phyloP scores from a whole-genome alignment of 2,329 filamentous ascomycete genomes.

The Trichoderma guizhouense region DNA sequence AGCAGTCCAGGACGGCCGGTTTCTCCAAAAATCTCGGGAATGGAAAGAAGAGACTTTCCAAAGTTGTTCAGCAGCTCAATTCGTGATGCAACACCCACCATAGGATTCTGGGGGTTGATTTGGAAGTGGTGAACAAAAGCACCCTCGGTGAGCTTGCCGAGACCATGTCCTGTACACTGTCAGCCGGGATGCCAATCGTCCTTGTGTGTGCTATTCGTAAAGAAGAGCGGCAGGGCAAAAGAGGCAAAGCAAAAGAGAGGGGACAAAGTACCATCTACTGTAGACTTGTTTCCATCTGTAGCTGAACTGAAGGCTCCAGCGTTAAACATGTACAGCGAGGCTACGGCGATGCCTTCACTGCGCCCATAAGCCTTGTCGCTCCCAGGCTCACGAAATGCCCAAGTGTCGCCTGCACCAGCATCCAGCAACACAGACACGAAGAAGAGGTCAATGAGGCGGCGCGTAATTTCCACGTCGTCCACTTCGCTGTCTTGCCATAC shows the following conservation, averaged over 20 bases:
- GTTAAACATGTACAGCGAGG: slow-evolving; percentile 48
- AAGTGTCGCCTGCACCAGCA: slow-evolving; percentile 50
- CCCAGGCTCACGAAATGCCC: slow-evolving; percentile 43
- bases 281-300: slow-evolving; percentile 17
- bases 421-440: slow-evolving; percentile 58
- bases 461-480: slow-evolving; percentile 46
- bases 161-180: slow-evolving; percentile 25
- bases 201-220: neutral
- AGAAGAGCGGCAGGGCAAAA: neutral
- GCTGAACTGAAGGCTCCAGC: slow-evolving; percentile 36
- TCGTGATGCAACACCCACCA: slow-evolving; percentile 44
- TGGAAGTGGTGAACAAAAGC: slow-evolving; percentile 42
- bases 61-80: slow-evolving; percentile 40
- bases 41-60: slow-evolving; percentile 38
- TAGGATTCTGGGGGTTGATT: slow-evolving; percentile 41
- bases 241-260: neutral
- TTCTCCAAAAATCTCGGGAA: slow-evolving; percentile 40
- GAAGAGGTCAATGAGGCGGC: slow-evolving; percentile 58
- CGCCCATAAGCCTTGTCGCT: slow-evolving; percentile 36
- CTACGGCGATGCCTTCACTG: slow-evolving; percentile 52
- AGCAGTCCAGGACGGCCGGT: slow-evolving; percentile 45
- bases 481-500: slow-evolving; percentile 42
- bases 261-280: slow-evolving; percentile 34
- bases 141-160: slow-evolving; percentile 33
- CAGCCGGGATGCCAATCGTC: neutral